phyloP scores from a whole-genome alignment of 257 asterid species.

The Echium plantagineum region DNA sequence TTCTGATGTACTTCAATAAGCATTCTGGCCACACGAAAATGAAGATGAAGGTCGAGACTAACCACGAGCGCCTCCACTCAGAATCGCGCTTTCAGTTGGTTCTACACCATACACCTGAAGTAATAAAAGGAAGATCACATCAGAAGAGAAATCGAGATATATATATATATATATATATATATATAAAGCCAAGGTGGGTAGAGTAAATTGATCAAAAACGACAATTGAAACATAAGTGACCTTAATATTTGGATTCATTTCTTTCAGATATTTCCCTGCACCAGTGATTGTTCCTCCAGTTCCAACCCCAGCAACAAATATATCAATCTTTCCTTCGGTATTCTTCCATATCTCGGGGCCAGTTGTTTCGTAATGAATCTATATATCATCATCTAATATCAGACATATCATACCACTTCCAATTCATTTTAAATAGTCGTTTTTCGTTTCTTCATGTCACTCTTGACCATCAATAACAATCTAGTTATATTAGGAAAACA shows the following conservation, averaged over 20 bases:
- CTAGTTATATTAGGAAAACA: too few relatives aligned
- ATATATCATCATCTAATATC: slow-evolving; percentile 5
- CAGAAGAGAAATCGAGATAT: not conserved
- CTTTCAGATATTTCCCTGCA: slow-evolving; percentile 38
- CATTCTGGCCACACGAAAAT: not conserved
- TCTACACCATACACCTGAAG: slow-evolving; percentile 35
- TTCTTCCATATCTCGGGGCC: slow-evolving; percentile 42
- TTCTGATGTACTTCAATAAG: not conserved
- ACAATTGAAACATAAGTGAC: slow-evolving; percentile 9
- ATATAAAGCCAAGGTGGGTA: not conserved
- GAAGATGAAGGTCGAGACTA: slow-evolving; percentile 4
- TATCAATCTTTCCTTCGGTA: slow-evolving; percentile 28
- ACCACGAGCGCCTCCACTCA: slow-evolving; percentile 31
- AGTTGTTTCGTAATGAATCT: slow-evolving; percentile 44
- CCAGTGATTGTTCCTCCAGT: slow-evolving; percentile 47
- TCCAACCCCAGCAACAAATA: slow-evolving; percentile 34
- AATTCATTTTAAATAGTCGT: too few relatives aligned
- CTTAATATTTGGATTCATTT: slow-evolving; percentile 30
- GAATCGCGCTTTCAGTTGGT: slow-evolving; percentile 33
- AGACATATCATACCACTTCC: too few relatives aligned
- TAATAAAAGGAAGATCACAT: not conserved
- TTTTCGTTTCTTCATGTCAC: too few relatives aligned
- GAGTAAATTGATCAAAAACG: not conserved
- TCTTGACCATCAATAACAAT: too few relatives aligned
- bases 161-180: too few relatives aligned